Percentiles rank a stretch among this genome's conserved stretches.
Conservation (phyloP, 306 rosid species). For the Mimosa pudica region DNA sequence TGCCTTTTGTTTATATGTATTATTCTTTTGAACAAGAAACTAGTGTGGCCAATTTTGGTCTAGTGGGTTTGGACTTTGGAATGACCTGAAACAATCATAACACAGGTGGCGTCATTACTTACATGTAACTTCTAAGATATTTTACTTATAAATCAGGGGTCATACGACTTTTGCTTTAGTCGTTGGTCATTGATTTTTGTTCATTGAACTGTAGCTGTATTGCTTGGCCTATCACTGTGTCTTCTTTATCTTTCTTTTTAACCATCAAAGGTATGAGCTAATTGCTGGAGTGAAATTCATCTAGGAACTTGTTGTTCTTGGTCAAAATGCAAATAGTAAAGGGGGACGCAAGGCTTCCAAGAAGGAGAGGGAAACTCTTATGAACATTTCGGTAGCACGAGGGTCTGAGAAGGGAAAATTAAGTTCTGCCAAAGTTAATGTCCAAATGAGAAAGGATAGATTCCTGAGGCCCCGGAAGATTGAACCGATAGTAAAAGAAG, state of each 20-base stretch:
- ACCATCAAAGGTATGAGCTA: conserved; percentile 22
- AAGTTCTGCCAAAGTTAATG: conserved; percentile 55
- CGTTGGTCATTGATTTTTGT: conserved; percentile 7
- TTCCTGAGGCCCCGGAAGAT: conserved; percentile 62
- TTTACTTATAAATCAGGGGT: neutral
- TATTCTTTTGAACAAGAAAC: neutral
- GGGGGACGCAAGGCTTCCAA: conserved; percentile 73
- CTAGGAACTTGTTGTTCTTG: conserved; percentile 87
- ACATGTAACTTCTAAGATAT: neutral
- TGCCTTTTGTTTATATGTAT: neutral
- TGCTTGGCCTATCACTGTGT: conserved; percentile 25
- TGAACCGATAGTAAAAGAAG: conserved; percentile 90
- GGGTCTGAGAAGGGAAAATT: conserved; percentile 62
- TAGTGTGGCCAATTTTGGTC: neutral
- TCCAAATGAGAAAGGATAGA: conserved; percentile 59
- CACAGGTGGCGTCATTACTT: neutral
- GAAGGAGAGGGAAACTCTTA: conserved; percentile 69
- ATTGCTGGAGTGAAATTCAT: conserved; percentile 18
- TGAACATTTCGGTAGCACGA: conserved; percentile 49
- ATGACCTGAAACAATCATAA: neutral
- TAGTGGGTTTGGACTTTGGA: neutral
- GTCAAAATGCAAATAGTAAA: conserved; percentile 68
- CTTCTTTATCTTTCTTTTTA: conserved; percentile 12
- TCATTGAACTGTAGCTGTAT: conserved; percentile 18
- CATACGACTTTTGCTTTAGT: neutral